A percentile compares a stretch with the other conserved stretches of the same genome.
phyloP scores from a whole-genome alignment of 1,139 yeast genomes.

The Geotrichum candidum region DNA sequence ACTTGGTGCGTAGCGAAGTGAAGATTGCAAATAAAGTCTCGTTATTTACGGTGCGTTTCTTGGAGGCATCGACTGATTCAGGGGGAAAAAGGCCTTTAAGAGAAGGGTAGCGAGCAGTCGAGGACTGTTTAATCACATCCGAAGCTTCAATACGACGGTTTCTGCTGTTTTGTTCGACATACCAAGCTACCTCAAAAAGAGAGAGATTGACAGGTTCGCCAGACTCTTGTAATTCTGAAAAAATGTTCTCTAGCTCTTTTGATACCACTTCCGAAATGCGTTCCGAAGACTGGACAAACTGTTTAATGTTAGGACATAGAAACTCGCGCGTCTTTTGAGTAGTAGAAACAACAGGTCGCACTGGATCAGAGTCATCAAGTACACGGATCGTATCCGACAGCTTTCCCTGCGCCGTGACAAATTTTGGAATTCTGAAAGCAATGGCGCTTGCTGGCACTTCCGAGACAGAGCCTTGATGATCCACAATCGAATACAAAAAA shows the following conservation, averaged over 20 bases:
- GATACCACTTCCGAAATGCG: slow-evolving; percentile 7
- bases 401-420: not conserved
- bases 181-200: slow-evolving; percentile 24
- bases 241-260: slow-evolving; percentile 12
- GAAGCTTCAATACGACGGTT: not conserved
- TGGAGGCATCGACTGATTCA: slow-evolving; percentile 5
- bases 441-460: slow-evolving; percentile 1
- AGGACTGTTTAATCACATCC: slow-evolving; percentile 8
- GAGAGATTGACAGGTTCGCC: slow-evolving; percentile 23
- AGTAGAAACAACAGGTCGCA: slow-evolving; percentile 11
- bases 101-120: slow-evolving; percentile 10
- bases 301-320: slow-evolving; percentile 15
- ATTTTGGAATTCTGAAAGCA: slow-evolving; percentile 15
- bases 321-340: slow-evolving; percentile 4
- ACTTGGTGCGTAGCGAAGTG: slow-evolving; percentile 17
- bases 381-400: slow-evolving; percentile 9
- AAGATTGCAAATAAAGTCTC: slow-evolving; percentile 17
- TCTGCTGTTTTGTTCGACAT: slow-evolving; percentile 12
- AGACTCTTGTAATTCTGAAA: slow-evolving; percentile 16
- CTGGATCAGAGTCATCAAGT: slow-evolving; percentile 9
- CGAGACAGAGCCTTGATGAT: slow-evolving; percentile 16
- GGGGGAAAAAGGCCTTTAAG: slow-evolving; percentile 20
- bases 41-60: slow-evolving; percentile 6
- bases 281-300: slow-evolving; percentile 8
- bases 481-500: slow-evolving; percentile 11